A percentile compares a stretch with the other conserved stretches of the same genome.
Conservation (phyloP, 1,284 basidiomycete species). For the Polyporus tsugae region DNA sequence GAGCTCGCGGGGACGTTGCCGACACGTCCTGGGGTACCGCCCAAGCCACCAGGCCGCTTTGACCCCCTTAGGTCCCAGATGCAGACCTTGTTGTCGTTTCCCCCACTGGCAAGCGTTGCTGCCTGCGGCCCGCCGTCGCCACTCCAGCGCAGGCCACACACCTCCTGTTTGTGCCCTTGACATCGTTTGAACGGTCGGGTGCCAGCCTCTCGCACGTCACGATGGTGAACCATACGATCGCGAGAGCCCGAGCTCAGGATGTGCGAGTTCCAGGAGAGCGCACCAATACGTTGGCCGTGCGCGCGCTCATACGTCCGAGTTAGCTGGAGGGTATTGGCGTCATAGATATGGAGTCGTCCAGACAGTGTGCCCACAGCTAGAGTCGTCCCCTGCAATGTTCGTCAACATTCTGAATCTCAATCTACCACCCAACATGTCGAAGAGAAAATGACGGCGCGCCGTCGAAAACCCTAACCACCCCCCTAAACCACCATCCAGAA, state of each 20-base stretch:
- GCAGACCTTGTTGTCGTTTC: conserved; percentile 98
- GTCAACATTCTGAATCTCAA: conserved; percentile 14
- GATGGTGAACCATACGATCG: conserved; percentile 91
- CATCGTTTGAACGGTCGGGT: conserved; percentile 81
- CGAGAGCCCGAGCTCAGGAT: conserved; percentile 92
- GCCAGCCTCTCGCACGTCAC: conserved; percentile 84
- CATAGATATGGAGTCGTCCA: conserved; percentile 94
- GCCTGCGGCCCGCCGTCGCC: conserved; percentile 55
- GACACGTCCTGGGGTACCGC: conserved; percentile 35
- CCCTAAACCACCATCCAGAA: background rate
- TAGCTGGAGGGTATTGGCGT: conserved; percentile 82
- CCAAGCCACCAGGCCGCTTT: conserved; percentile 48
- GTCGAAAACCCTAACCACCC: conserved; percentile 2
- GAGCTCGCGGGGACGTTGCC: conserved; percentile 42
- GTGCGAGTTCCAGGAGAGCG: conserved; percentile 93
- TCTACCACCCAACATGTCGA: background rate
- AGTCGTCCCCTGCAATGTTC: conserved; percentile 70
- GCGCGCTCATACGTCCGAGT: conserved; percentile 90
- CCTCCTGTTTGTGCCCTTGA: conserved; percentile 91
- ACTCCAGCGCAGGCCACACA: conserved; percentile 97
- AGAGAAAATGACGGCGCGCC: background rate
- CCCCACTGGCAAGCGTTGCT: conserved; percentile 84
- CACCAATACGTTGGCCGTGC: conserved; percentile 90
- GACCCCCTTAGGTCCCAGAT: conserved; percentile 90
- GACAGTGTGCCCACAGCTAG: conserved; percentile 93